phyloP scores from a whole-genome alignment of 441 rosid genomes.

The Adansonia grandidieri region DNA sequence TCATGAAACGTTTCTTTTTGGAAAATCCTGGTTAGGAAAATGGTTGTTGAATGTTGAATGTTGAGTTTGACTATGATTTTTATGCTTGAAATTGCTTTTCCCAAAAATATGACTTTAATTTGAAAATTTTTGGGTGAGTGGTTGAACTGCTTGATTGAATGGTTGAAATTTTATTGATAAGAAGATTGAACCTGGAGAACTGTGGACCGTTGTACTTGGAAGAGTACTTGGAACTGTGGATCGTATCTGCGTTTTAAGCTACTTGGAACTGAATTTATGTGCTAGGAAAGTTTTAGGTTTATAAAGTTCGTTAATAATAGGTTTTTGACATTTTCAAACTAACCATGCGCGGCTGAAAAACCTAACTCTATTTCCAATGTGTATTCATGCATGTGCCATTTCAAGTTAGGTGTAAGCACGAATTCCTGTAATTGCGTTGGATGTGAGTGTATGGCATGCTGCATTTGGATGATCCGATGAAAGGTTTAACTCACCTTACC shows the following conservation, averaged over 20 bases:
- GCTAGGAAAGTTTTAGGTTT: neutral
- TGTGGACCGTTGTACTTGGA: neutral
- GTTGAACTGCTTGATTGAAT: conserved; percentile 9
- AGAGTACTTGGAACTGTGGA: neutral
- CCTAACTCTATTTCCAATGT: neutral
- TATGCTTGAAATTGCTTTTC: neutral
- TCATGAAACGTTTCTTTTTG: neutral
- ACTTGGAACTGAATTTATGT: conserved; percentile 10
- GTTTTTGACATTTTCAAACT: neutral
- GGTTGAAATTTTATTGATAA: neutral
- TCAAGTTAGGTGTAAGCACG: neutral
- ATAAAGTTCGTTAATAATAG: neutral
- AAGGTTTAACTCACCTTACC: neutral
- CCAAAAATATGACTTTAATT: neutral
- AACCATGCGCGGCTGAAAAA: neutral
- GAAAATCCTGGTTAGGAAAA: neutral
- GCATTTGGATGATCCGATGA: conserved; percentile 13
- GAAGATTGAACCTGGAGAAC: neutral
- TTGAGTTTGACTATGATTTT: neutral
- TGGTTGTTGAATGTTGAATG: neutral
- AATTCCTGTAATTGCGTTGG: neutral
- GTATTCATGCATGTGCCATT: neutral
- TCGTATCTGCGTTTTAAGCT: neutral
- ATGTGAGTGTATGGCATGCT: neutral
- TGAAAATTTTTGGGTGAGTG: neutral